phyloP scores from a whole-genome alignment of 169 alveolate species.

The Plasmodium sp. region DNA sequence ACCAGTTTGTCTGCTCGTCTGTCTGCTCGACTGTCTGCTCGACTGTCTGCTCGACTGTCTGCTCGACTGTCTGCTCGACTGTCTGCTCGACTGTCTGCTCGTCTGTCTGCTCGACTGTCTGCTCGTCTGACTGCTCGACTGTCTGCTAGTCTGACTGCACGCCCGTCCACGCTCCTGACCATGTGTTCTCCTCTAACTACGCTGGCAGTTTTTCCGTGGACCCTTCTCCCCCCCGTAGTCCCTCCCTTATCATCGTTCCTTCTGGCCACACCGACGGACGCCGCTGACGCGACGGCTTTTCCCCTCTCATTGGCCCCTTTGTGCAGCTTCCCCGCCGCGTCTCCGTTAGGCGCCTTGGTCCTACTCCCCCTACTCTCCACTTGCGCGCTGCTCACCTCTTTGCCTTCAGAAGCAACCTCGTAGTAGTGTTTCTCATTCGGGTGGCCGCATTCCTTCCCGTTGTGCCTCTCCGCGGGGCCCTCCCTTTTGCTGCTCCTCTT shows the following conservation, averaged over 20 bases:
- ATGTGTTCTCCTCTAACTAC: not conserved
- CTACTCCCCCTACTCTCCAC: not conserved
- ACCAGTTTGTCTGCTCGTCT: not conserved
- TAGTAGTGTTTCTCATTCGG: slow-evolving; percentile 16
- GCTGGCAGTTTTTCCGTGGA: not conserved
- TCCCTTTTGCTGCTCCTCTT: not conserved
- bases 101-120: not conserved
- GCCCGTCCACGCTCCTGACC: not conserved
- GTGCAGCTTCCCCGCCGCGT: not conserved
- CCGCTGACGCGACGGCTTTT: not conserved
- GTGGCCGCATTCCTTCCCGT: not conserved
- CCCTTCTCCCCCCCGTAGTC: not conserved
- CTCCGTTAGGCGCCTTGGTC: not conserved
- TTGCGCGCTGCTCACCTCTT: not conserved
- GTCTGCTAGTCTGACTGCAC: not conserved
- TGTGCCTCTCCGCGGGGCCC: not conserved
- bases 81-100: not conserved
- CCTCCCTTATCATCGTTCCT: not conserved
- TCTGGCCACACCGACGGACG: not conserved
- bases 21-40: not conserved
- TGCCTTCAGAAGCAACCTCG: not conserved
- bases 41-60: not conserved
- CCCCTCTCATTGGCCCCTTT: not conserved
- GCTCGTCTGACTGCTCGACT: not conserved
- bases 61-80: no score